These are phyloP conservation scores for Leccinum sublutescens DNA, from an alignment of 768 basidiomycete species.

Conservation along the genomic window DNA sequence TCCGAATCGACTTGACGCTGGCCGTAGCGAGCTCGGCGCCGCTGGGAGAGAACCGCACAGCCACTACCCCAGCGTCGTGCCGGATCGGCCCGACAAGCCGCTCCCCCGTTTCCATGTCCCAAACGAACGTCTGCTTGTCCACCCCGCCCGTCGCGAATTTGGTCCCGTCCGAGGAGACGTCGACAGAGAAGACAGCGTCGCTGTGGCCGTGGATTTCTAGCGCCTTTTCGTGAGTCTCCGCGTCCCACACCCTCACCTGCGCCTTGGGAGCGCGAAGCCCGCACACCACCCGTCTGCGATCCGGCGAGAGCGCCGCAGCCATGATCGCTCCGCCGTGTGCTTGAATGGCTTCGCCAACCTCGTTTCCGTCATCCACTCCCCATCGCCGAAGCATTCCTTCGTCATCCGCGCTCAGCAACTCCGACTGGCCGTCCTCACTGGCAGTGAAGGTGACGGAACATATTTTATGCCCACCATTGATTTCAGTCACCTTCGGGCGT, in stretches of 20 bases:
- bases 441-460: background rate
- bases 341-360: background rate
- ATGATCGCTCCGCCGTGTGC: background rate
- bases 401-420: background rate
- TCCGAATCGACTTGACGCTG: background rate
- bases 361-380: background rate
- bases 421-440: background rate
- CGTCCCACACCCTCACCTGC: background rate
- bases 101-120: background rate
- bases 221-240: background rate
- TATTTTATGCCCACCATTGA: background rate
- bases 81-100: background rate
- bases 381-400: background rate
- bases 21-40: background rate
- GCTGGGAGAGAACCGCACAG: background rate
- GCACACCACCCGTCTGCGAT: background rate
- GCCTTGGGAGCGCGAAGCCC: background rate
- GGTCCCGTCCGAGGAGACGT: background rate
- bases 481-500: background rate
- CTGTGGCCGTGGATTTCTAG: background rate
- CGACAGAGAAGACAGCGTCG: background rate
- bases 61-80: background rate
- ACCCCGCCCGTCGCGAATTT: background rate
- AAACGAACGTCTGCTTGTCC: background rate
- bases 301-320: background rate